Percentiles rank a stretch among this genome's conserved stretches.
Conservation (phyloP, 345 rosid species). For the Brassica rapa region DNA sequence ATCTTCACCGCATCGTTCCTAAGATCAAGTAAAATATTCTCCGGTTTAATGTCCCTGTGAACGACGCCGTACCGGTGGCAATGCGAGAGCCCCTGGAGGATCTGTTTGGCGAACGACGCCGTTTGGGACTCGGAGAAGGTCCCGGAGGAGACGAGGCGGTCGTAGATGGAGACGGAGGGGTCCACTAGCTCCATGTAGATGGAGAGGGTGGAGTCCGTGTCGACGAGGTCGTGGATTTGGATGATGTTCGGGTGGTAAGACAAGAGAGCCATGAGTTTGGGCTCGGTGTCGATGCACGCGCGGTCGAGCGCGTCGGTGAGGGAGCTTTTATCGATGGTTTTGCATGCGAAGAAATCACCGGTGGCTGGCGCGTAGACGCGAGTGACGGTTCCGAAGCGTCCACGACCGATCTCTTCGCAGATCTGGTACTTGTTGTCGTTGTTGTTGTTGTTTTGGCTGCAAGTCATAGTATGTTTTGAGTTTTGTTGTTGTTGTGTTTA, state of each 20-base stretch:
- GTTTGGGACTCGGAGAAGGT: slow-evolving; percentile 54
- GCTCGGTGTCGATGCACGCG: slow-evolving; percentile 67
- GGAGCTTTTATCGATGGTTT: slow-evolving; percentile 59
- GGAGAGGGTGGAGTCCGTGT: slow-evolving; percentile 54
- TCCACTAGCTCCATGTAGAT: slow-evolving; percentile 67
- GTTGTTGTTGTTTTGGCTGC: slow-evolving; percentile 36
- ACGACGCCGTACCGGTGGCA: slow-evolving; percentile 69
- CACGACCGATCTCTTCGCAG: slow-evolving; percentile 79
- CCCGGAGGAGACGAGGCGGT: slow-evolving; percentile 34
- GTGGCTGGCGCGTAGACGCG: slow-evolving; percentile 53
- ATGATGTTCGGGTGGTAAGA: slow-evolving; percentile 64
- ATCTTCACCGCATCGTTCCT: slow-evolving; percentile 48
- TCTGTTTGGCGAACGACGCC: slow-evolving; percentile 49
- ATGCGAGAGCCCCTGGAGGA: slow-evolving; percentile 61
- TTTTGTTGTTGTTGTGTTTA: not conserved
- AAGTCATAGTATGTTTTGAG: slow-evolving; percentile 23
- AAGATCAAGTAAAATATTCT: slow-evolving; percentile 61
- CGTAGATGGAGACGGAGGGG: slow-evolving; percentile 53
- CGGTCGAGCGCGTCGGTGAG: slow-evolving; percentile 58
- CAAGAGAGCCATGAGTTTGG: slow-evolving; percentile 64
- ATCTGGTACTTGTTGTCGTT: slow-evolving; percentile 49
- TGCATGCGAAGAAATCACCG: slow-evolving; percentile 63
- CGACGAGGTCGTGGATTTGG: slow-evolving; percentile 55
- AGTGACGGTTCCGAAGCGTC: slow-evolving; percentile 65
- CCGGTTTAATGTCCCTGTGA: slow-evolving; percentile 83